These are phyloP conservation scores for Mastigamoeba balamuthi DNA, from an alignment of 78 protist genomes.

Conservation along the genomic window DNA sequence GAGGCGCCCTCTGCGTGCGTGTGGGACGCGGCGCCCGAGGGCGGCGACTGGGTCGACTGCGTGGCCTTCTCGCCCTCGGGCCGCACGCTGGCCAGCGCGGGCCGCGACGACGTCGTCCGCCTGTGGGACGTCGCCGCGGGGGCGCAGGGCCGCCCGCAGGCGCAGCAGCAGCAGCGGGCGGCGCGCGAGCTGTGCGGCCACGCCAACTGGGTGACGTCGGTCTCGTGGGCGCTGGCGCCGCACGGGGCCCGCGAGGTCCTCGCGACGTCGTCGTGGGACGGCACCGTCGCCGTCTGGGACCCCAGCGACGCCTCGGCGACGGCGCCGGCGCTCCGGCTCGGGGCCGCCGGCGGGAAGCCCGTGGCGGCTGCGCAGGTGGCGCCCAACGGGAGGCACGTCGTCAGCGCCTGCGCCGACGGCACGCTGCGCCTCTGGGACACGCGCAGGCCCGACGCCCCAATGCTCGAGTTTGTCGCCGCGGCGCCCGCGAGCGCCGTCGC, in stretches of 20 bases:
- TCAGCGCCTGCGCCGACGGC: neutral
- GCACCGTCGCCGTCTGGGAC: conserved; percentile 40
- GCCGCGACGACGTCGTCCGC: conserved; percentile 3
- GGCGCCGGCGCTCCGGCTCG: neutral
- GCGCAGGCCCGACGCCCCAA: neutral
- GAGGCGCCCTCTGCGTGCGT: too few relatives aligned
- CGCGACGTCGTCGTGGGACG: conserved; percentile 24
- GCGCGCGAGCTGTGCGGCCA: conserved; percentile 36
- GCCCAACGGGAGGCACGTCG: neutral
- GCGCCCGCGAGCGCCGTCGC: neutral
- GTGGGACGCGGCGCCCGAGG: neutral
- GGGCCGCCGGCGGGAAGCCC: neutral
- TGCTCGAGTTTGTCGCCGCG: neutral
- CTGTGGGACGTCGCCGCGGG: too few relatives aligned
- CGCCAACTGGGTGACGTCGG: conserved; percentile 21
- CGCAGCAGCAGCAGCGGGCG: too few relatives aligned
- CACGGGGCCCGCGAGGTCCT: neutral
- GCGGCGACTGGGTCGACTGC: conserved; percentile 26
- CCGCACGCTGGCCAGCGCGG: conserved; percentile 4
- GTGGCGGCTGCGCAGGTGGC: neutral
- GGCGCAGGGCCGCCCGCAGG: too few relatives aligned
- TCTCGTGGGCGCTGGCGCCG: neutral
- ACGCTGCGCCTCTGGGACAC: neutral
- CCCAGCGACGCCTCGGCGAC: neutral
- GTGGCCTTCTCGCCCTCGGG: conserved; percentile 15